Percentiles rank a stretch among this genome's conserved stretches.
phyloP scores from a whole-genome alignment of 129 eudicot genomes.

The Lactuca saligna region DNA sequence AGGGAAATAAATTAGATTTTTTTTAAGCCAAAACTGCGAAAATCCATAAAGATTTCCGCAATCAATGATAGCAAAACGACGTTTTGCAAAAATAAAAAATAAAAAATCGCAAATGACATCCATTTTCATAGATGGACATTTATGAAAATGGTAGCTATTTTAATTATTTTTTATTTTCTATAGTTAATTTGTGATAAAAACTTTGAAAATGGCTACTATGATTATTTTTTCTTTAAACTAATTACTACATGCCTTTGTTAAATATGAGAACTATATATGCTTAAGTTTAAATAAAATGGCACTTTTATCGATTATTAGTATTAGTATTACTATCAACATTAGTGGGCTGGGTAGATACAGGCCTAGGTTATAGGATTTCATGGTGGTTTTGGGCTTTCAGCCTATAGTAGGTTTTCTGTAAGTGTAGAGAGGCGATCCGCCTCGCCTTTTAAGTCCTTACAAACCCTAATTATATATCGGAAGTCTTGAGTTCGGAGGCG shows the following conservation, averaged over 20 bases:
- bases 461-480: constrained; percentile 24
- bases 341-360: not conserved
- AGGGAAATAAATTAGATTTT: too few relatives aligned
- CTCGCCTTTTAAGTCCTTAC: constrained; percentile 1
- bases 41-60: too few relatives aligned
- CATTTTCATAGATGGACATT: too few relatives aligned
- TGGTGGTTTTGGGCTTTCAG: constrained; percentile 1
- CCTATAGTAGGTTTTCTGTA: not conserved
- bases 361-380: not conserved
- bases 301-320: too few relatives aligned
- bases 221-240: not conserved
- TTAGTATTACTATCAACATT: not conserved
- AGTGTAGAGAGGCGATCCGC: not conserved
- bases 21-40: too few relatives aligned
- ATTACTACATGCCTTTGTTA: not conserved
- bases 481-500: constrained; percentile 2
- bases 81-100: too few relatives aligned
- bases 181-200: not conserved
- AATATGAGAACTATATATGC: too few relatives aligned
- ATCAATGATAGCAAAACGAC: too few relatives aligned
- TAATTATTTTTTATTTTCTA: too few relatives aligned
- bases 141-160: too few relatives aligned
- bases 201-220: not conserved
- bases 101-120: too few relatives aligned
- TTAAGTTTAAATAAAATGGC: too few relatives aligned